Evolutionary conservation across 1,284 basidiomycete genomes (phyloP).

Genomic region (Sphaerobolus stellatus): DNA sequence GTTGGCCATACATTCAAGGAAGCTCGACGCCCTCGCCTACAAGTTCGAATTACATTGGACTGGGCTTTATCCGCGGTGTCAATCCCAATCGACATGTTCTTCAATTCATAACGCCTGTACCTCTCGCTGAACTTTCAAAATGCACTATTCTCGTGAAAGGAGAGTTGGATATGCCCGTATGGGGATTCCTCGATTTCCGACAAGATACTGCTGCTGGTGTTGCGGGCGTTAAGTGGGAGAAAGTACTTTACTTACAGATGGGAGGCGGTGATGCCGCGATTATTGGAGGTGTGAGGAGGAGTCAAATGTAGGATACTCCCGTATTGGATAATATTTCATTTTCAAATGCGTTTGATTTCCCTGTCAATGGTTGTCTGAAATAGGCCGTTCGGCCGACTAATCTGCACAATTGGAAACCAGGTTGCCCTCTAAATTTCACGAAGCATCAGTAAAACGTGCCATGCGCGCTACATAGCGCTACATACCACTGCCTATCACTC

Average conservation of each 20-base stretch:
- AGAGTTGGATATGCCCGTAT: constrained; percentile 83
- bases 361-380: too few relatives aligned
- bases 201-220: constrained; percentile 41
- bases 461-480: too few relatives aligned
- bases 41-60: constrained; percentile 61
- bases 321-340: too few relatives aligned
- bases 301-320: too few relatives aligned
- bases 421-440: too few relatives aligned
- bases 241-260: constrained; percentile 84
- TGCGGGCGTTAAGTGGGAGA: constrained; percentile 55
- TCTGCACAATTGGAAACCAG: too few relatives aligned
- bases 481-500: too few relatives aligned
- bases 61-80: constrained; percentile 72
- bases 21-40: constrained; percentile 51
- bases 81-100: constrained; percentile 30
- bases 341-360: too few relatives aligned
- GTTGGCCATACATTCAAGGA: constrained; percentile 59
- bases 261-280: constrained; percentile 55
- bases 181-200: constrained; percentile 82
- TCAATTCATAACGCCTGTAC: constrained; percentile 78
- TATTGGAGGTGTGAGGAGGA: constrained; percentile 66
- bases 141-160: constrained; percentile 72
- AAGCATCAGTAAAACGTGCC: too few relatives aligned
- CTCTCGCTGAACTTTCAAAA: constrained; percentile 41
- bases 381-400: too few relatives aligned